Percentiles rank a stretch among this genome's conserved stretches.
phyloP scores from a whole-genome alignment of 1,139 yeast species.

The Diutina neorugosa region DNA sequence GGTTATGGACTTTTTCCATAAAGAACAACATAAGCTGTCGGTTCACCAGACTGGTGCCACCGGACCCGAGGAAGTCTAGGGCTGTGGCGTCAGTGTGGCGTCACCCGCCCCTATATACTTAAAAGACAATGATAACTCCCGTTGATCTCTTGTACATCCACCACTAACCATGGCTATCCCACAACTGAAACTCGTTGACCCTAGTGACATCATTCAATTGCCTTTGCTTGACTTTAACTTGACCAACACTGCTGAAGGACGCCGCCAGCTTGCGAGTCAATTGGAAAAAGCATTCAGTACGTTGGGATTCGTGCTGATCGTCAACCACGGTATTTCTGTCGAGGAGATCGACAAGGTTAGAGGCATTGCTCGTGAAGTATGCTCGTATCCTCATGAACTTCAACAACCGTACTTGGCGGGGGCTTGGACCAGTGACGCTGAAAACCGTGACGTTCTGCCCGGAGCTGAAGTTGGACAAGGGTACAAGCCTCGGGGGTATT shows the following conservation, averaged over 20 bases:
- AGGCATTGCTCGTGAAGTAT: slow-evolving; percentile 24
- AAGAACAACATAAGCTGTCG: background rate
- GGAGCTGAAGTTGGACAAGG: slow-evolving; percentile 39
- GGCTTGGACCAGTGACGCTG: slow-evolving; percentile 19
- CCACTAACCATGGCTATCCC: background rate
- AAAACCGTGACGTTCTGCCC: slow-evolving; percentile 17
- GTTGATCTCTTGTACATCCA: background rate
- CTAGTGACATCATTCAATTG: background rate
- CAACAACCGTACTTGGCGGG: slow-evolving; percentile 18
- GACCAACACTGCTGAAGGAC: slow-evolving; percentile 14
- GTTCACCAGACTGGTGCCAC: background rate
- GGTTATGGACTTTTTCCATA: background rate
- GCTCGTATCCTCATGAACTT: slow-evolving; percentile 31
- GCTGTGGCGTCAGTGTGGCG: background rate
- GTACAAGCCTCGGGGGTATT: slow-evolving; percentile 33
- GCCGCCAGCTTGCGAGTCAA: slow-evolving; percentile 19
- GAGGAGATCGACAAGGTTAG: slow-evolving; percentile 19
- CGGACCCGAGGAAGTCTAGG: background rate
- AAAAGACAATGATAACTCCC: background rate
- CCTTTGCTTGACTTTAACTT: background rate
- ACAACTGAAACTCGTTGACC: background rate
- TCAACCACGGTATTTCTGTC: slow-evolving; percentile 23
- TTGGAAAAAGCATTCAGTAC: slow-evolving; percentile 27
- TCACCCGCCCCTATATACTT: background rate
- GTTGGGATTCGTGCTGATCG: slow-evolving; percentile 32